Evolutionary conservation across 2,329 filamentous ascomycete genomes (phyloP), one percentile per base, ranked within the genome.

Genomic region (Xylariaceae sp.): DNA sequence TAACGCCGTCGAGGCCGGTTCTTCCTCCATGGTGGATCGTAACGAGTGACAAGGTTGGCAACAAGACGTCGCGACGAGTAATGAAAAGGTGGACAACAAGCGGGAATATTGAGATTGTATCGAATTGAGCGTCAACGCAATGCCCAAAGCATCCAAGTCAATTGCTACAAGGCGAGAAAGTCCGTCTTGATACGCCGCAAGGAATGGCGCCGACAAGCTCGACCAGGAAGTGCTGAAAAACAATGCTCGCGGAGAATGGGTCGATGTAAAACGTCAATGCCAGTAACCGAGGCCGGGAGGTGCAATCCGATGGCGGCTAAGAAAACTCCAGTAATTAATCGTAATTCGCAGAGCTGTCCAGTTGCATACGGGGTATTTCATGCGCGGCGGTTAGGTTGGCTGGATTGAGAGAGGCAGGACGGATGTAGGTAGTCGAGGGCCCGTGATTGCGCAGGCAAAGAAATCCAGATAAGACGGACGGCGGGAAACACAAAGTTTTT

Each of bases 1-100:
- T 44, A 75, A 65, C 47, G 71, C 62, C 51, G 74, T 72, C 34
- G 70, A 60, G 8, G 51, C 44, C 29, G 29, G 46, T 54, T 70
- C 72, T 60, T 80, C 77, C 64, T 80, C 78, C 75, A 80, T 79
- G 62, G 68, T 66, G 47, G 62, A 54, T 58, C 60, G 64, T 26
- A 40, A 65, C 60, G 39, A 62, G 56, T 11, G 64, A 62, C 40
- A 67, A 53, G 52, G 58, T 57, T 26, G 60, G 57, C 44, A 59
- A 64, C 47, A 55, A 53, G 51, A 47, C 57, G 32, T 61, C 51
- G 64, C 61, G 34, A 59, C 58, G 45, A 58, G 59, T 29, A 61
- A 56, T 34, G 58, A 55, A 1, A 19, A 19, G 40, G 57, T 53
- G 46, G 62, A 61, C 50, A 62, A 11, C 59, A 47, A 60, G 58